Evolutionary conservation across 2,329 filamentous ascomycete genomes (phyloP).

Genomic region (Colletotrichum cordylinicola): DNA sequence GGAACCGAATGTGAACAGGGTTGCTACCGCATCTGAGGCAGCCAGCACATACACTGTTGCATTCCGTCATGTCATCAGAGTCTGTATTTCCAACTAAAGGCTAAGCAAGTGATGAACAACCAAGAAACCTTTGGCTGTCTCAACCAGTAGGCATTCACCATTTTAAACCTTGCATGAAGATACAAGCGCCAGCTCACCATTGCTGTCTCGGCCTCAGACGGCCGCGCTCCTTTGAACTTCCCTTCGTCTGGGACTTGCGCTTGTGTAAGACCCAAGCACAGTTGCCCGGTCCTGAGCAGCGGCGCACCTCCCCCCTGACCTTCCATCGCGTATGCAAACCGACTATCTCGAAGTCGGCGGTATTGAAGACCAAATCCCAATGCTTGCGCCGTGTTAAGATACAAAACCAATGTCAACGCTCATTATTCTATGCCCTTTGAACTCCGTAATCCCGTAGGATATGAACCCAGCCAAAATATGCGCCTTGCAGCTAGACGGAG

Average conservation of each 20-base stretch:
- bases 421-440: slow-evolving; percentile 15
- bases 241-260: background rate
- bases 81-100: background rate
- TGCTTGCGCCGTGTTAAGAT: slow-evolving; percentile 16
- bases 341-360: background rate
- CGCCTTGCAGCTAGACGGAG: background rate
- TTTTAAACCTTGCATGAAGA: background rate
- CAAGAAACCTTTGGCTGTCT: background rate
- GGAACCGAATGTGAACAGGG: background rate
- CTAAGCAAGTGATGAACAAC: background rate
- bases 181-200: slow-evolving; percentile 1
- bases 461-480: slow-evolving; percentile 1
- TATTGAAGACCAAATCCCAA: slow-evolving; percentile 13
- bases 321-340: slow-evolving; percentile 1
- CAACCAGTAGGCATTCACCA: background rate
- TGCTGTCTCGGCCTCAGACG: background rate
- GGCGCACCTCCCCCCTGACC: background rate
- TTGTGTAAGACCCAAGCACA: background rate
- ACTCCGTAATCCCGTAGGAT: slow-evolving; percentile 19
- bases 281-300: background rate
- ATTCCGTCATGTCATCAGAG: background rate
- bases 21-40: background rate
- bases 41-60: background rate
- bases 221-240: background rate
- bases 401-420: slow-evolving; percentile 11